These are phyloP conservation scores for Megacollybia platyphylla DNA, from an alignment of 1,284 basidiomycete species.

Conservation along the genomic window DNA sequence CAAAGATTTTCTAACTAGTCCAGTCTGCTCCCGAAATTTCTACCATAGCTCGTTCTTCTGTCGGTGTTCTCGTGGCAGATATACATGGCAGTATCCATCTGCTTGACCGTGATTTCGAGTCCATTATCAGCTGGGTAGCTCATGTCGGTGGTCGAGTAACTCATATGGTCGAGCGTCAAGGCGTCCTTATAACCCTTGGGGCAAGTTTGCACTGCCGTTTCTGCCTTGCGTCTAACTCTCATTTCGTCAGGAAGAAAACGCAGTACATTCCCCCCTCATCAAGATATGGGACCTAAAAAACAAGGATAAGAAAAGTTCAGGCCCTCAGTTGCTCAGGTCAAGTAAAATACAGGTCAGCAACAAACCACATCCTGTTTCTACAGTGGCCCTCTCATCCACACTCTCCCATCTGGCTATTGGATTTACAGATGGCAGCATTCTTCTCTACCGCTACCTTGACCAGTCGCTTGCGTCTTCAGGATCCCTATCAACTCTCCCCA, in stretches of 20 bases:
- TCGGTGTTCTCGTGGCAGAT: conserved; percentile 65
- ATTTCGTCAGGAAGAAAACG: conserved; percentile 60
- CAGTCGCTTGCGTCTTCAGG: conserved; percentile 67
- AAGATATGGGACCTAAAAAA: conserved; percentile 84
- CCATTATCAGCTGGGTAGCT: conserved; percentile 63
- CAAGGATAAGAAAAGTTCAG: conserved; percentile 58
- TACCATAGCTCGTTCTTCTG: conserved; percentile 44
- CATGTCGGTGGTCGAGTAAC: conserved; percentile 70
- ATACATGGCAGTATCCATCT: conserved; percentile 72
- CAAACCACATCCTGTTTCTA: conserved; percentile 76
- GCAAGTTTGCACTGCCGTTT: conserved; percentile 31
- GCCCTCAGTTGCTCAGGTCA: conserved; percentile 64
- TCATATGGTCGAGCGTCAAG: conserved; percentile 72
- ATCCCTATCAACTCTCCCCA: conserved; percentile 64
- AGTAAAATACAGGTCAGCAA: conserved; percentile 67
- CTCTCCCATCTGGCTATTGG: conserved; percentile 85
- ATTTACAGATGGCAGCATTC: conserved; percentile 88
- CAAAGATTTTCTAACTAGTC: conserved; percentile 1
- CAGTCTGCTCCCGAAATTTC: conserved; percentile 66
- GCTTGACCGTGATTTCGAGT: conserved; percentile 66
- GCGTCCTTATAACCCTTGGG: conserved; percentile 74
- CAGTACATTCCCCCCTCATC: conserved; percentile 60
- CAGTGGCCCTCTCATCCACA: conserved; percentile 69
- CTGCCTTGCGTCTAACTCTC: conserved; percentile 8
- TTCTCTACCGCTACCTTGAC: conserved; percentile 84